These are phyloP conservation scores for Takakia lepidozioides DNA, from an alignment of 225 moss, liverwort and hornwort genomes.

Conservation along the genomic window DNA sequence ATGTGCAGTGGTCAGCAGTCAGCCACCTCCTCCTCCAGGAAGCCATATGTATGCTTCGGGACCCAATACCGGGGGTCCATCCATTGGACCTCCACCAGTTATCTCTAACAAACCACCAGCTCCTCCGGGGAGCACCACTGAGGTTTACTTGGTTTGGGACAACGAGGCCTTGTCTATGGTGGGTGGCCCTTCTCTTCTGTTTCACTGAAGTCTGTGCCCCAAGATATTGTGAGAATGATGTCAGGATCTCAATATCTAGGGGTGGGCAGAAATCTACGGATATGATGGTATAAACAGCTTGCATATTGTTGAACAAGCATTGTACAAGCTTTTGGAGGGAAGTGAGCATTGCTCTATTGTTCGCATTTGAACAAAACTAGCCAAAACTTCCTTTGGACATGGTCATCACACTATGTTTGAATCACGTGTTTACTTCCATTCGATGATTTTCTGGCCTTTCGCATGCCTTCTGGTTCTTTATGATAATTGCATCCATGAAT, in stretches of 20 bases:
- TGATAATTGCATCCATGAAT: no score
- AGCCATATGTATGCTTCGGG: slow-evolving; percentile 59
- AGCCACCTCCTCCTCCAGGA: slow-evolving; percentile 11
- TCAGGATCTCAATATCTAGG: background rate
- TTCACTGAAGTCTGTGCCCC: background rate
- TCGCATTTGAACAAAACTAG: no score
- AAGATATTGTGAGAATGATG: background rate
- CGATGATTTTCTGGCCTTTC: no score
- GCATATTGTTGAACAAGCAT: no score
- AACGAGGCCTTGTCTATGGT: slow-evolving; percentile 47
- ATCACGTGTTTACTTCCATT: no score
- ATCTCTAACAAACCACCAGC: slow-evolving; percentile 48
- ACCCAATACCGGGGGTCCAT: slow-evolving; percentile 41
- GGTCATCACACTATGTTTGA: no score
- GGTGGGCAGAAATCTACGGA: background rate
- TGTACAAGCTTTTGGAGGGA: no score
- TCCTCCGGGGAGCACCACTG: slow-evolving; percentile 19
- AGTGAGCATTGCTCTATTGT: no score
- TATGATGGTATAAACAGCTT: no score
- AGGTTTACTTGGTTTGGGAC: slow-evolving; percentile 55
- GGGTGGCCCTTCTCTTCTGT: background rate
- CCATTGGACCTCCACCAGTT: slow-evolving; percentile 49
- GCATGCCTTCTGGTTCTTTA: no score
- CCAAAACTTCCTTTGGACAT: no score
- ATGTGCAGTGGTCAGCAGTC: background rate